Conservation (phyloP, 306 rosid species). For the Cicer cuneatum region DNA sequence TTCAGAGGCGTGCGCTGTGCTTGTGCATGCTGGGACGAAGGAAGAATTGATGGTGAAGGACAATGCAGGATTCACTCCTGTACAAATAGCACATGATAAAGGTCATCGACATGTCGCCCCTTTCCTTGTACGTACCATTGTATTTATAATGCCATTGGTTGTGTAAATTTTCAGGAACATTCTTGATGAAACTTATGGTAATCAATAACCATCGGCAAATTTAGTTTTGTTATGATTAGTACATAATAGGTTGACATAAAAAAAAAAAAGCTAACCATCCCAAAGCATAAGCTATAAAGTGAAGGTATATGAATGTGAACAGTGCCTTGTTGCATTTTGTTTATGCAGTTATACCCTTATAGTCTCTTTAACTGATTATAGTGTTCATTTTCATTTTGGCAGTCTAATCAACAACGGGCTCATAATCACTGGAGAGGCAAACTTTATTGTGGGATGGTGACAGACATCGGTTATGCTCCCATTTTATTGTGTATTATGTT, state of each 20-base stretch:
- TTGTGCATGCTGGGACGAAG: constrained; percentile 90
- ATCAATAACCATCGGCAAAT: constrained; percentile 33
- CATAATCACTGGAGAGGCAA: constrained; percentile 60
- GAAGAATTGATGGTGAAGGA: constrained; percentile 81
- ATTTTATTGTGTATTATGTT: constrained; percentile 65
- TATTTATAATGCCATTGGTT: constrained; percentile 49
- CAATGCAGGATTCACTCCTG: constrained; percentile 84
- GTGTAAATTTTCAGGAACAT: constrained; percentile 33
- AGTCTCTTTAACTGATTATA: constrained; percentile 38
- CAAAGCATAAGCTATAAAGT: constrained; percentile 2
- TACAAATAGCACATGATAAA: constrained; percentile 87
- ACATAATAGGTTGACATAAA: constrained; percentile 3
- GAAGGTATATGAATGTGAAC: constrained; percentile 6
- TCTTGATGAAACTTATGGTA: constrained; percentile 33
- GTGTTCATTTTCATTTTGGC: constrained; percentile 44
- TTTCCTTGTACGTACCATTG: constrained; percentile 84
- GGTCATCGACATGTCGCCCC: constrained; percentile 93
- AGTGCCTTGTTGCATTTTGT: constrained; percentile 35
- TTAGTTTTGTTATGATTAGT: constrained; percentile 36
- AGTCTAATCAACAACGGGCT: constrained; percentile 76
- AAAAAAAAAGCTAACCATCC: neutral
- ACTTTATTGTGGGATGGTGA: constrained; percentile 56
- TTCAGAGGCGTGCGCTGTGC: constrained; percentile 84
- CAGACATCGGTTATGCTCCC: constrained; percentile 81
- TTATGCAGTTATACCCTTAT: constrained; percentile 37